phyloP scores from a whole-genome alignment of 345 rosid species.

The Dipteronia dyeriana region DNA sequence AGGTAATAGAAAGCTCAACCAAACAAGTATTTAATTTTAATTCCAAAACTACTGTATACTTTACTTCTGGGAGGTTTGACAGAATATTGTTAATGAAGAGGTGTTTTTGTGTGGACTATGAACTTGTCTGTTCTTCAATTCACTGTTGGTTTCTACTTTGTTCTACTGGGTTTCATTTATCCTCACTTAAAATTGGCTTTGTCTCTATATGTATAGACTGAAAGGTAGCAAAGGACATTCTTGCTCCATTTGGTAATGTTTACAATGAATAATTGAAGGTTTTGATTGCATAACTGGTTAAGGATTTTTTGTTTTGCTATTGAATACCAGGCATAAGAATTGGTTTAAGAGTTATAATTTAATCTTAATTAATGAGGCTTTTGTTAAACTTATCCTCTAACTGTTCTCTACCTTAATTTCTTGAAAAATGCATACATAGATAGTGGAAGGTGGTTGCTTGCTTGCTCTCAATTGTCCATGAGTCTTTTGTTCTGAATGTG shows the following conservation, averaged over 20 bases:
- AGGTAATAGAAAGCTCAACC: no score
- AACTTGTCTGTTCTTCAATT: neutral
- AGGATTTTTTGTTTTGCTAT: no score
- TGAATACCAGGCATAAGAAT: no score
- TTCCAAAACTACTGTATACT: neutral
- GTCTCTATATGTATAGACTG: no score
- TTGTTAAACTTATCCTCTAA: neutral
- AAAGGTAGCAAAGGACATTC: neutral
- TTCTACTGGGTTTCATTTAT: neutral
- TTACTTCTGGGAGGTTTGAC: neutral
- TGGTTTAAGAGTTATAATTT: neutral
- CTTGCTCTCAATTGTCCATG: neutral
- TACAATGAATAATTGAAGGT: neutral
- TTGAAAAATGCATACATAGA: neutral
- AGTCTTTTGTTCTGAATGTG: neutral
- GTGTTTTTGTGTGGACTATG: neutral
- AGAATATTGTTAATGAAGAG: neutral
- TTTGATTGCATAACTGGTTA: neutral
- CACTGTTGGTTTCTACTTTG: neutral
- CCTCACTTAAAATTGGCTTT: neutral
- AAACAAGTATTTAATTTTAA: no score
- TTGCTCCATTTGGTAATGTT: neutral
- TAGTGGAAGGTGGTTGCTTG: slow-evolving; percentile 2
- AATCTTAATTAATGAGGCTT: neutral
- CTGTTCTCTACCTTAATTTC: neutral